phyloP scores from a whole-genome alignment of 1,284 basidiomycete species.

The Cutaneotrichosporon dermatis region DNA sequence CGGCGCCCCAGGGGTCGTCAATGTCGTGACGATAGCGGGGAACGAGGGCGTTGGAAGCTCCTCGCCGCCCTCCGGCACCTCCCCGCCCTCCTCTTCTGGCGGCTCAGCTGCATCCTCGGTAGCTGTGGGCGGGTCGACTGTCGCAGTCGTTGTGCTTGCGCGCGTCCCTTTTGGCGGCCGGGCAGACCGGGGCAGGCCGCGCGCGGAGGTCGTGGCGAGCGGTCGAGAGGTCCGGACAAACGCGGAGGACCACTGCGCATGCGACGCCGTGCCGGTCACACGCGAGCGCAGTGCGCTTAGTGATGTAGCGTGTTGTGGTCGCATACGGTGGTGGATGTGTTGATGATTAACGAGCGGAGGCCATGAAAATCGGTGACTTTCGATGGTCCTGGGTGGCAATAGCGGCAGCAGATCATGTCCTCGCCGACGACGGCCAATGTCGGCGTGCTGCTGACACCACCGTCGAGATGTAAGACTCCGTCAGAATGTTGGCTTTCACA shows the following conservation, averaged over 20 bases:
- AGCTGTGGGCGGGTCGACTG: neutral
- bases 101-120: neutral
- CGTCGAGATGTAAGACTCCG: no score
- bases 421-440: no score
- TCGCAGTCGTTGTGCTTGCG: neutral
- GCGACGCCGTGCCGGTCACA: neutral
- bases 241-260: neutral
- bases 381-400: neutral
- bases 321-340: slow-evolving; percentile 6
- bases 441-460: no score
- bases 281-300: slow-evolving; percentile 8
- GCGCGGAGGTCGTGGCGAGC: slow-evolving; percentile 4
- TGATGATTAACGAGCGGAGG: neutral
- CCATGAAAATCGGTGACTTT: slow-evolving; percentile 3
- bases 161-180: slow-evolving; percentile 1
- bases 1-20: slow-evolving; percentile 10
- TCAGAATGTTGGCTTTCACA: no score
- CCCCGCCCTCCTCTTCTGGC: neutral
- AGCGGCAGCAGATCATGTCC: neutral
- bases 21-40: slow-evolving; percentile 17
- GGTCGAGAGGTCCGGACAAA: neutral
- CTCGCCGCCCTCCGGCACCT: neutral
- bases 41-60: slow-evolving; percentile 5
- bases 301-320: slow-evolving; percentile 7
- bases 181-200: neutral